Base-by-base conservation (phyloP, 1,284 basidiomycete genomes). In the Pholiota adiposa region DNA sequence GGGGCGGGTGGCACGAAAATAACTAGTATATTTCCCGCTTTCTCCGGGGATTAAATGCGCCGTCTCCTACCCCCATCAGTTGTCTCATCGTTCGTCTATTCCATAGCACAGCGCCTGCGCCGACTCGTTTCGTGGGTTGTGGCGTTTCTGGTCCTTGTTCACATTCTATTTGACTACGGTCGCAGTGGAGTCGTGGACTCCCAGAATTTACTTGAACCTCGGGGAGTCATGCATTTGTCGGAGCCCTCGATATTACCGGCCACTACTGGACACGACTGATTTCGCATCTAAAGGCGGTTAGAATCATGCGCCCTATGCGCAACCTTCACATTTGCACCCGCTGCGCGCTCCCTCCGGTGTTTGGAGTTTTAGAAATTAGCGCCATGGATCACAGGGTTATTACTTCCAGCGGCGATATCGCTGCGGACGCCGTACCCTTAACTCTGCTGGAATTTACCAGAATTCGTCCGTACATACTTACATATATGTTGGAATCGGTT, bases 41-140 rank as follows among this genome's bases (percentile, higher is more conserved):
- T 27, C 44, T 46, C 44, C 44, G 44, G 44, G 44, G 44, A 46
- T 46, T 46, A 46, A 46, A 29, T 46, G 25, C 44, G 44, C 44
- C 44, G 25, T 23, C 44, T 46, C 44, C 25, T 46, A 44, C 41
- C 19, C n/a, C 21, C 41, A 6, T 44, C 41, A 46, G 14, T 46
- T 38, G 23, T 46, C 44, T 46, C 44, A 46, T 46, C 44, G 44
- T 23, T 12, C 25, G 12, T 8, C 41, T 44, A 9, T 19, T 25
- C 19, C 18, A 21, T 27, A 27, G 18, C 23, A 11, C 23, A 25
- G 25, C 12, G 23, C 44, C 44, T 46, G 44, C 44, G 44, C 23
- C 44, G 44, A 23, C 44, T 25, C 21, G 14, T 29, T 46, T 46
- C 4, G 44, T 23, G 12, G 9, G 16, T 23, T 4, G 3, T 46